Evolutionary conservation across 2,329 filamentous ascomycete species (phyloP), one percentile per base, ranked within the genome.

Genomic region (Trichoderma polysporum): DNA sequence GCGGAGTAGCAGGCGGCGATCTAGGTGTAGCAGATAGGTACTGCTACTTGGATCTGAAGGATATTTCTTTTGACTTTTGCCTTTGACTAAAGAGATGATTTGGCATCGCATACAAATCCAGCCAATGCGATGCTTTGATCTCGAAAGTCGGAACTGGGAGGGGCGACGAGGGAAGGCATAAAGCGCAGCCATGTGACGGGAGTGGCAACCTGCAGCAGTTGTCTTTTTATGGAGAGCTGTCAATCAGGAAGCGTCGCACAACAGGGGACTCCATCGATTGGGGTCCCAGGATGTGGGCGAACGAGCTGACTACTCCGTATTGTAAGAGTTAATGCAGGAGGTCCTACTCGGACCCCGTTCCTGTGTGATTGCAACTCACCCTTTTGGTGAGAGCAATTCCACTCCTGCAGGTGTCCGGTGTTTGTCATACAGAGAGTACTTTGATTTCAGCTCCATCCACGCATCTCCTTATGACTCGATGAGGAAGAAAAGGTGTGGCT

Each of bases 391-490:
- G 53, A 58, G 45, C 12, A 50, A 58, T 57, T 58, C 52, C 50
- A 53, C 49, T 39, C 37, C 59, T 67, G 52, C 66, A 67, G 50
- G 52, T 31, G 31, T 58, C 58, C 66, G 53, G 50, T 33, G 58
- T 62, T 52, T 63, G 66, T 67, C 66, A 49, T 60, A 67, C 61
- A 56, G 50, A 64, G 50, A 25, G 27, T n/a, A 33, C 35, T n/a
- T 63, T 53, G 33, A 41, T 17, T 54, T 63, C 59, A 54, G 49
- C 59, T 63, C 49, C 35, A 31, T 17, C 59, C 25, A 25, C 9
- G 5, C 49, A 33, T 45, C 49, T 53, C 17, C 47, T 31, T 39
- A 52, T 63, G 59, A 45, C 59, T 53, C 49, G 59, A 53, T 45
- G 25, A n/a, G 27, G 56, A 63, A 53, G 37, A 53, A 53, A 33